phyloP scores from a whole-genome alignment of 129 eudicot species.

The Oenanthe sinensis region DNA sequence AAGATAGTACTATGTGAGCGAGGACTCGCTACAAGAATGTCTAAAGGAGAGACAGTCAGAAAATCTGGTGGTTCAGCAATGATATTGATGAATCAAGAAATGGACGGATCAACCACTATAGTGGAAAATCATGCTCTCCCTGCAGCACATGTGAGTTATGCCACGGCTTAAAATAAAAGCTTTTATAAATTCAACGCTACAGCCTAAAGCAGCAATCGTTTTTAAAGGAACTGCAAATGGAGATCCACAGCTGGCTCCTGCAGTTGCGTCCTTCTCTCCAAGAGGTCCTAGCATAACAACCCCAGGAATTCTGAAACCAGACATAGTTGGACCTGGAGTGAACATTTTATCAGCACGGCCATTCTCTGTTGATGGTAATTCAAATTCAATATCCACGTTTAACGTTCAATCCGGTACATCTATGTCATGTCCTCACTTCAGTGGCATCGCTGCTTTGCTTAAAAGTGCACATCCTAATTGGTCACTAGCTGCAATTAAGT shows the following conservation, averaged over 20 bases:
- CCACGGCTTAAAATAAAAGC: constrained; percentile 24
- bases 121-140: constrained; percentile 55
- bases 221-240: constrained; percentile 49
- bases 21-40: constrained; percentile 27
- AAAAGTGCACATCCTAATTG: constrained; percentile 58
- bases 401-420: constrained; percentile 44
- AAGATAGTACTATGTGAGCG: constrained; percentile 42
- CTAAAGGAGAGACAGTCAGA: constrained; percentile 39
- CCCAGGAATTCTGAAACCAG: constrained; percentile 52
- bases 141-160: constrained; percentile 38
- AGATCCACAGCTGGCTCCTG: constrained; percentile 25
- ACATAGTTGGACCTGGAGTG: constrained; percentile 52
- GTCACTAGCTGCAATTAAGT: constrained; percentile 65
- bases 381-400: constrained; percentile 24
- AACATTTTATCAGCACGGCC: constrained; percentile 57
- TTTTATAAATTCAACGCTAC: constrained; percentile 43
- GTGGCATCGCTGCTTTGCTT: constrained; percentile 53
- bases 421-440: constrained; percentile 59
- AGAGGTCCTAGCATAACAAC: constrained; percentile 48
- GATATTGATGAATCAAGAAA: constrained; percentile 40
- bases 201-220: constrained; percentile 37
- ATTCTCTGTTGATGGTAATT: constrained; percentile 18
- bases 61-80: constrained; percentile 65
- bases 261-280: constrained; percentile 44
- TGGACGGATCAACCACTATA: constrained; percentile 29